Evolutionary conservation across 345 rosid species (phyloP), one percentile per base, ranked within the genome.

Genomic region (Xanthoceras sorbifolium): DNA sequence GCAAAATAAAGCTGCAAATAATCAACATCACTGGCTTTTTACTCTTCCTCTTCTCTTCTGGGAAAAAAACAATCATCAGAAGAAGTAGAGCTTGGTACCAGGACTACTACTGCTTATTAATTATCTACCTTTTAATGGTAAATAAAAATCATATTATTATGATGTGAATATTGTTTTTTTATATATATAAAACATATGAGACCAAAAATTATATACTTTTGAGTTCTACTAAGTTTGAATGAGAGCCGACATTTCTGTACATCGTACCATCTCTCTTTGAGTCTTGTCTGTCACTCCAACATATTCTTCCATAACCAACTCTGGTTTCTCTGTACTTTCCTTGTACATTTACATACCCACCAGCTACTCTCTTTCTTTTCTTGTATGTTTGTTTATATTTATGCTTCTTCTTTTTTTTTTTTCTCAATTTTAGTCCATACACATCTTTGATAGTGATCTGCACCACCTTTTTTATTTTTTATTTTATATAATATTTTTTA

Each of bases 161-260:
- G 9, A 55, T 55, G 60, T 54, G 60, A 54, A 18, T 57, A 14
- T 46, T 4, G 8, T 50, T 57, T 55, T 15, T 55, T n/a, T 20
- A n/a, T n/a, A n/a, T 20, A 55, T n/a, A 48, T 7, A 48, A 3
- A 15, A 10, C 14, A 9, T 46, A 46, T 46, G n/a, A n/a, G n/a
- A n/a, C n/a, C n/a, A n/a, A n/a, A n/a, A n/a, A n/a, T n/a, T n/a
- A n/a, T n/a, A 55, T 6, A 55, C 9, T 55, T 55, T 55, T 55
- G 62, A 57, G 7, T 50, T 50, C 20, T 32, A 71, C 65, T 57
- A 55, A 23, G 64, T 57, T 55, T 72, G 38, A 63, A 29, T 44
- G 29, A 63, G 61, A n/a, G 48, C 87, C 77, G 85, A 82, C 86
- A 80, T 74, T 78, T 84, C 90, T 85, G 89, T 68, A 71, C 80